Conservation (phyloP, 495 filamentous ascomycete species). For the Cercophora samala region DNA sequence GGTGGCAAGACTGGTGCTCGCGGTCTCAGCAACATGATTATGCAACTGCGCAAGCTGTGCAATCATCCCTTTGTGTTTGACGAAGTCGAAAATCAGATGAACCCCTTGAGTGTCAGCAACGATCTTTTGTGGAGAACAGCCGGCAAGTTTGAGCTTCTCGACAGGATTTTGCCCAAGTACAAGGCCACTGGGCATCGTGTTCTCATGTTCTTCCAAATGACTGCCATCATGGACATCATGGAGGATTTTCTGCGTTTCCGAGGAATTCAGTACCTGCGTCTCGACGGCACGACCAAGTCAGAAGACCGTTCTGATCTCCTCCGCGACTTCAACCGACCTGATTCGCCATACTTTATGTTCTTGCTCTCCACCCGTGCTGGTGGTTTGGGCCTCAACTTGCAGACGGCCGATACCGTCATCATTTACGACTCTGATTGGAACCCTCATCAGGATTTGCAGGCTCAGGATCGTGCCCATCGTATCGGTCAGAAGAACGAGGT, state of each 20-base stretch:
- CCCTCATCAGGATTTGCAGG: slow-evolving; percentile 97
- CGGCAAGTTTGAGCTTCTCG: slow-evolving; percentile 95
- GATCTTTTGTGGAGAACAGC: slow-evolving; percentile 93
- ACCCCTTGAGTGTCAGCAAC: slow-evolving; percentile 79
- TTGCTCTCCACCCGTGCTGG: slow-evolving; percentile 97
- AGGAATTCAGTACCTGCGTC: slow-evolving; percentile 77
- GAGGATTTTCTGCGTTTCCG: slow-evolving; percentile 91
- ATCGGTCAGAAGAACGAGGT: slow-evolving; percentile 99
- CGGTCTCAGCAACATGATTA: slow-evolving; percentile 98
- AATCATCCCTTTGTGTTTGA: slow-evolving; percentile 99
- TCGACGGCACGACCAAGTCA: slow-evolving; percentile 95
- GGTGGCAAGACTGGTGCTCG: slow-evolving; percentile 93
- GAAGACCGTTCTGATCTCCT: slow-evolving; percentile 93
- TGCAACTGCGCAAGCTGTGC: slow-evolving; percentile 98
- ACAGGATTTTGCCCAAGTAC: slow-evolving; percentile 91
- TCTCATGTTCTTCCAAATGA: slow-evolving; percentile 99
- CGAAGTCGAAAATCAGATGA: slow-evolving; percentile 97
- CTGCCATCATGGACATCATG: slow-evolving; percentile 99
- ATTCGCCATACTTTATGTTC: slow-evolving; percentile 95
- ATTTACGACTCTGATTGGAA: slow-evolving; percentile 99
- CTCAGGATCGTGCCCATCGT: slow-evolving; percentile 98
- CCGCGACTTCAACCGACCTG: slow-evolving; percentile 80
- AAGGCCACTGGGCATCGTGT: slow-evolving; percentile 83
- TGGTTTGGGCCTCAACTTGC: slow-evolving; percentile 93
- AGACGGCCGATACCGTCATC: slow-evolving; percentile 97